phyloP scores from a whole-genome alignment of 768 basidiomycete genomes.

The Grammothele lineata region DNA sequence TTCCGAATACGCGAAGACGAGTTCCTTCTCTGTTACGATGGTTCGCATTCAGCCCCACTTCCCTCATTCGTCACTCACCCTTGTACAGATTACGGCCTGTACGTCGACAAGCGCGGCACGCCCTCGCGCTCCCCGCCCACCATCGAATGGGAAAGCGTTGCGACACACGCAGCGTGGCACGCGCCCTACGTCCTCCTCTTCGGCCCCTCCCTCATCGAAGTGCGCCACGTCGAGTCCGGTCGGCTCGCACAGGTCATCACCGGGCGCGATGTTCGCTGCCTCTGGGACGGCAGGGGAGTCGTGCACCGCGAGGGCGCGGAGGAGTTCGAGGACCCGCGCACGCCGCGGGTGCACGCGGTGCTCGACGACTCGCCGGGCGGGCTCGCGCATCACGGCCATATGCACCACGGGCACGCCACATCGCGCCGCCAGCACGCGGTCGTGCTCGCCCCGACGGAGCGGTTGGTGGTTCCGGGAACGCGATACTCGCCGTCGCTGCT shows the following conservation, averaged over 20 bases:
- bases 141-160: conserved; percentile 49
- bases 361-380: conserved; percentile 7
- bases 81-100: conserved; percentile 45
- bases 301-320: neutral
- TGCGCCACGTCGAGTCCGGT: conserved; percentile 38
- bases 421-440: conserved; percentile 8
- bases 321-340: conserved; percentile 10
- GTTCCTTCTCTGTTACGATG: conserved; percentile 46
- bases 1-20: conserved; percentile 45
- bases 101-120: conserved; percentile 45
- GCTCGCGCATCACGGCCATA: neutral
- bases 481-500: conserved; percentile 13
- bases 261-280: conserved; percentile 36
- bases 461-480: conserved; percentile 9
- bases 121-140: conserved; percentile 34
- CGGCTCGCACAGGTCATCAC: conserved; percentile 34
- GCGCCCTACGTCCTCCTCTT: conserved; percentile 43
- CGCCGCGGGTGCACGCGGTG: conserved; percentile 6
- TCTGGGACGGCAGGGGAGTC: conserved; percentile 40
- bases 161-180: conserved; percentile 43
- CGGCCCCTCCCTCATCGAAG: conserved; percentile 40
- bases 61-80: too few relatives aligned
- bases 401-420: too few relatives aligned
- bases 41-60: conserved; percentile 21
- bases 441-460: conserved; percentile 9